Base-by-base conservation (phyloP, 805 yeast genomes). In the Metschnikowia chrysomelidarum region DNA sequence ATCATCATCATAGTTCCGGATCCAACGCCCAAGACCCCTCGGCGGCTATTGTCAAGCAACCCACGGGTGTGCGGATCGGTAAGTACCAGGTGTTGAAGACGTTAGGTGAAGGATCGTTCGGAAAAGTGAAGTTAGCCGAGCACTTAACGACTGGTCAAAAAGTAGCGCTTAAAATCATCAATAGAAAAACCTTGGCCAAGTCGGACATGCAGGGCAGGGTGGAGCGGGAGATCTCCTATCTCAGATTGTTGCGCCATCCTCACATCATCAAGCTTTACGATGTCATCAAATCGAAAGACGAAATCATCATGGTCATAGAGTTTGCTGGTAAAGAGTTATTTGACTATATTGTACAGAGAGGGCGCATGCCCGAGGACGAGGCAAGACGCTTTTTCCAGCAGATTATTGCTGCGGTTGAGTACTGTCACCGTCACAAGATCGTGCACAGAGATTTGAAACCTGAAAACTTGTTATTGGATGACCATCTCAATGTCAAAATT, bases 361-460 rank as follows among this genome's bases (percentile, higher is more conserved):
- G 96, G 23, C 80, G 85, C 53, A 84, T 89, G 95, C 79, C 81
- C 24, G 98, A 91, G 61, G 76, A 77, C 44, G 96, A 89, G 59
- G 97, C 94, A 0, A 71, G 97, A 38, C 69, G 96, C 42, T 91
- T 91, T 54, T 91, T 91, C 64, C 98, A 91, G 60, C 98, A 91
- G 61, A 91, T 91, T 31, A 87, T 91, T 38, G 88, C 95, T 30
- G 98, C 98, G 5, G 95, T 89, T 3, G 96, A 88, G 53, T 91
- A 91, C 64, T 89, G 98, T 56, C 98, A 89, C 62, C 75, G 95
- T 41, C 96, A 89, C 62, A 91, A 89, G 66, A 89, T 89, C 65
- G 98, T 89, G 27, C 98, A 89, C 58, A 73, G 98, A 51, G 98
- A 93, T 65, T 75, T 93, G 59, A 93, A 93, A 60, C 98, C 98